These are phyloP conservation scores for Rhypophila decipiens DNA, from an alignment of 495 filamentous ascomycete species.

Conservation along the genomic window DNA sequence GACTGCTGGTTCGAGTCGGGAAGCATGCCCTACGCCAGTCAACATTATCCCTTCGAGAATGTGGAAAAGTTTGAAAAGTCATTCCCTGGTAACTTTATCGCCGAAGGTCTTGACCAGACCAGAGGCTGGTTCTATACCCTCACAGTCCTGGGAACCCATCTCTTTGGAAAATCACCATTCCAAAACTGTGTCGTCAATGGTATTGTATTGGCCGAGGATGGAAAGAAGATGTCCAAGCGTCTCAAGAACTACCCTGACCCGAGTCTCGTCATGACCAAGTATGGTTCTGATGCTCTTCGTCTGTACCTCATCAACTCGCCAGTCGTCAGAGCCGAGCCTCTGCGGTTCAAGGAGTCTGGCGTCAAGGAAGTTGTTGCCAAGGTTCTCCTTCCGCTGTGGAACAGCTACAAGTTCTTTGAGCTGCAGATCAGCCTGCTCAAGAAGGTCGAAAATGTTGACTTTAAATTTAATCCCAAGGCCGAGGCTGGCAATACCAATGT, in stretches of 20 bases:
- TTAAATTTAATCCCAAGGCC: slow-evolving; percentile 68
- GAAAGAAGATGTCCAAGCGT: slow-evolving; percentile 99
- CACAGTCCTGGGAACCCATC: slow-evolving; percentile 80
- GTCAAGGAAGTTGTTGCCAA: slow-evolving; percentile 96
- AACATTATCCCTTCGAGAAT: slow-evolving; percentile 95
- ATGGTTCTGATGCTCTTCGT: slow-evolving; percentile 89
- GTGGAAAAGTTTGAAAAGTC: slow-evolving; percentile 68
- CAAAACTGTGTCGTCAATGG: slow-evolving; percentile 97
- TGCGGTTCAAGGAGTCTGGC: slow-evolving; percentile 86
- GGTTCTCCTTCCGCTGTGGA: slow-evolving; percentile 92
- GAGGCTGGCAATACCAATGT: slow-evolving; percentile 79
- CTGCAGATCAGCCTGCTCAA: slow-evolving; percentile 90
- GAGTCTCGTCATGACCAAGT: slow-evolving; percentile 71
- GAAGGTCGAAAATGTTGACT: slow-evolving; percentile 77
- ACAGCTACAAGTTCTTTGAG: slow-evolving; percentile 96
- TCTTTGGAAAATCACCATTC: slow-evolving; percentile 86
- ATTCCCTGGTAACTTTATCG: slow-evolving; percentile 96
- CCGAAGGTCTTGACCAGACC: slow-evolving; percentile 74
- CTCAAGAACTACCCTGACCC: slow-evolving; percentile 98
- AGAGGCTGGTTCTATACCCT: slow-evolving; percentile 98
- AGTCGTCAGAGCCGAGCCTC: slow-evolving; percentile 85
- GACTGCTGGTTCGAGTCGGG: slow-evolving; percentile 91
- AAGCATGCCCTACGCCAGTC: slow-evolving; percentile 91
- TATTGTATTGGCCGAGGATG: slow-evolving; percentile 88
- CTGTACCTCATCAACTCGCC: slow-evolving; percentile 97